phyloP scores from a whole-genome alignment of 345 rosid species.

The Clausena lansium region DNA sequence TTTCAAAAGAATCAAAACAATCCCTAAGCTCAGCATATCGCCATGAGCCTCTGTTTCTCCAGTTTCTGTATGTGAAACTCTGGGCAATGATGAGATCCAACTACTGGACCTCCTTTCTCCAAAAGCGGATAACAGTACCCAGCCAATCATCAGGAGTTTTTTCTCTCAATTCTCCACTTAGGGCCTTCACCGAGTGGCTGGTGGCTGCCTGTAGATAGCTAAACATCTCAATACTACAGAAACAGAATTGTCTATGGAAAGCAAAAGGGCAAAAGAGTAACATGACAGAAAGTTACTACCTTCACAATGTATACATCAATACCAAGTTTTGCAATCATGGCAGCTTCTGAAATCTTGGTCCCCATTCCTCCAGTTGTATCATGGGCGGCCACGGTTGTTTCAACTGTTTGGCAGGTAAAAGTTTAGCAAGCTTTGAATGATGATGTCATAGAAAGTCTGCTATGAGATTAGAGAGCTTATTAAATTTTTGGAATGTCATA shows the following conservation, averaged over 20 bases:
- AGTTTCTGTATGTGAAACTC: not conserved
- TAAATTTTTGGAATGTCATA: not conserved
- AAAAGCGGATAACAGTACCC: conserved; percentile 55
- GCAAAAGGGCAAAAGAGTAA: not conserved
- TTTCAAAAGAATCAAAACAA: not conserved
- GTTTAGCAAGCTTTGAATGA: not conserved
- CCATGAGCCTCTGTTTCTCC: not conserved
- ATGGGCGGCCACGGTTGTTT: conserved; percentile 76
- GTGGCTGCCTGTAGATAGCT: conserved; percentile 62
- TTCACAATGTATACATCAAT: conserved; percentile 87
- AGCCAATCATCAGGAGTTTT: conserved; percentile 68
- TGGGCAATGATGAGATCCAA: not conserved
- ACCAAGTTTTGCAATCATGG: conserved; percentile 82
- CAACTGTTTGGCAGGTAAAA: conserved; percentile 44
- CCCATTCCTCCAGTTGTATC: conserved; percentile 97
- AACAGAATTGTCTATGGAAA: not conserved
- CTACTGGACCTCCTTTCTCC: not conserved
- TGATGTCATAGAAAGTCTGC: not conserved
- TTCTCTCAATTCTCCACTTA: conserved; percentile 53
- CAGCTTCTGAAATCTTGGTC: conserved; percentile 90
- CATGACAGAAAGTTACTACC: conserved; percentile 28
- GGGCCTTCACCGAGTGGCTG: conserved; percentile 60
- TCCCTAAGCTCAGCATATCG: not conserved
- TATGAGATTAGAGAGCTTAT: not conserved
- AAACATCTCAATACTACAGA: not conserved